Evolutionary conservation across 257 asterid species (phyloP).

Genomic region (Mentha longifolia): DNA sequence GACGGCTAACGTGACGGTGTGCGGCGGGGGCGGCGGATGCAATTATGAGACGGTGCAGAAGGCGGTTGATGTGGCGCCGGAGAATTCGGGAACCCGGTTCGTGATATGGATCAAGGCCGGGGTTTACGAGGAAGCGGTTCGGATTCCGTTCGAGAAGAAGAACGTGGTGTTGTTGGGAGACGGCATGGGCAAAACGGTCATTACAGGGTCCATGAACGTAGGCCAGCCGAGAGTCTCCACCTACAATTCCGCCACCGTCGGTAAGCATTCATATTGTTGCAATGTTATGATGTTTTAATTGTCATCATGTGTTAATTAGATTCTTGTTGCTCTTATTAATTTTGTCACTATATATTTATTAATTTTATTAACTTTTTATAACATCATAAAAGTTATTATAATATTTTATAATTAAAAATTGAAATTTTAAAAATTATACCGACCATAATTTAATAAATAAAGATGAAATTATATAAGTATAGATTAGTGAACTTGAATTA

Average conservation of each 20-base stretch:
- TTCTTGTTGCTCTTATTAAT: not conserved
- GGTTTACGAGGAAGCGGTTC: slow-evolving; percentile 61
- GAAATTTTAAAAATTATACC: no score
- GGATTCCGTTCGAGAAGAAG: slow-evolving; percentile 63
- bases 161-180: slow-evolving; percentile 68
- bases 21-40: slow-evolving; percentile 38
- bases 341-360: not conserved
- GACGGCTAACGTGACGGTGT: slow-evolving; percentile 23
- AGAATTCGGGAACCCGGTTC: slow-evolving; percentile 40
- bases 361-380: no score
- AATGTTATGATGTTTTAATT: not conserved
- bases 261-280: slow-evolving; percentile 24
- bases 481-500: no score
- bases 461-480: no score
- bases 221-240: slow-evolving; percentile 49
- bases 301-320: not conserved
- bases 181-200: slow-evolving; percentile 61
- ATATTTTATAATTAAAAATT: no score
- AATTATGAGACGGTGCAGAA: slow-evolving; percentile 51
- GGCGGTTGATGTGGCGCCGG: slow-evolving; percentile 65
- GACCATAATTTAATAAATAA: no score
- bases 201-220: slow-evolving; percentile 59
- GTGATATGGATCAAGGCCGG: slow-evolving; percentile 66
- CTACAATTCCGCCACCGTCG: slow-evolving; percentile 63
- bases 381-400: no score